These are phyloP conservation scores for Amanita jacksonii DNA, from an alignment of 768 basidiomycete species.

Conservation along the genomic window DNA sequence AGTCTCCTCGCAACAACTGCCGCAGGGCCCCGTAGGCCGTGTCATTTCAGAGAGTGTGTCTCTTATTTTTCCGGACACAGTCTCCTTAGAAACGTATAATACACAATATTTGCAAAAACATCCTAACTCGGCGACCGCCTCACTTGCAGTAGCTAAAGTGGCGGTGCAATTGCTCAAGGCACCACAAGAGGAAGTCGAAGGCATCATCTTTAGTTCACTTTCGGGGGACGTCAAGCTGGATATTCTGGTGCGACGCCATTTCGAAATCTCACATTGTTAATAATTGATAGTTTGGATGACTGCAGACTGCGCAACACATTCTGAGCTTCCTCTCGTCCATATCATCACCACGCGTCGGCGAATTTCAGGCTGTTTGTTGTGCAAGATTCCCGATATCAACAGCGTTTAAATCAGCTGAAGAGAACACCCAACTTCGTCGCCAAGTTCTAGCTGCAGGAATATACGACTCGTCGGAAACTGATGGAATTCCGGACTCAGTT, in stretches of 20 bases:
- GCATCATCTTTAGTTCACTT: slow-evolving; percentile 40
- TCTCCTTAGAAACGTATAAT: slow-evolving; percentile 60
- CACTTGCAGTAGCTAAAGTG: slow-evolving; percentile 52
- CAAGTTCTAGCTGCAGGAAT: slow-evolving; percentile 7
- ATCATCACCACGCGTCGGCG: slow-evolving; percentile 44
- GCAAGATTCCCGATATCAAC: slow-evolving; percentile 51
- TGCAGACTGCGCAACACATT: slow-evolving; percentile 43
- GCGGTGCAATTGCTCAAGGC: slow-evolving; percentile 38
- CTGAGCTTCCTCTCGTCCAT: slow-evolving; percentile 39
- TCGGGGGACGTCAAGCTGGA: slow-evolving; percentile 32
- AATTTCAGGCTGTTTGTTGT: slow-evolving; percentile 50
- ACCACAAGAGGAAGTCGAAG: slow-evolving; percentile 52
- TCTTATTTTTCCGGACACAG: slow-evolving; percentile 44
- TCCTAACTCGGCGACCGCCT: slow-evolving; percentile 35
- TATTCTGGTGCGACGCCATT: slow-evolving; percentile 33
- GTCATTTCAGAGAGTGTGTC: slow-evolving; percentile 39
- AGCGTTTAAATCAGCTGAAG: slow-evolving; percentile 49
- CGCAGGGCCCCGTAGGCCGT: slow-evolving; percentile 36
- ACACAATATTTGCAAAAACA: slow-evolving; percentile 66
- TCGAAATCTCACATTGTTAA: background rate
- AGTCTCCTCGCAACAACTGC: slow-evolving; percentile 37
- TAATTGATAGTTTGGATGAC: background rate
- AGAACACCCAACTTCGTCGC: slow-evolving; percentile 32
- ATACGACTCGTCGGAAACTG: background rate
- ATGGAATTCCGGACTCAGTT: background rate